These are phyloP conservation scores for Fusarium odoratissimum DNA, from an alignment of 2,329 filamentous ascomycete genomes.

Conservation along the genomic window DNA sequence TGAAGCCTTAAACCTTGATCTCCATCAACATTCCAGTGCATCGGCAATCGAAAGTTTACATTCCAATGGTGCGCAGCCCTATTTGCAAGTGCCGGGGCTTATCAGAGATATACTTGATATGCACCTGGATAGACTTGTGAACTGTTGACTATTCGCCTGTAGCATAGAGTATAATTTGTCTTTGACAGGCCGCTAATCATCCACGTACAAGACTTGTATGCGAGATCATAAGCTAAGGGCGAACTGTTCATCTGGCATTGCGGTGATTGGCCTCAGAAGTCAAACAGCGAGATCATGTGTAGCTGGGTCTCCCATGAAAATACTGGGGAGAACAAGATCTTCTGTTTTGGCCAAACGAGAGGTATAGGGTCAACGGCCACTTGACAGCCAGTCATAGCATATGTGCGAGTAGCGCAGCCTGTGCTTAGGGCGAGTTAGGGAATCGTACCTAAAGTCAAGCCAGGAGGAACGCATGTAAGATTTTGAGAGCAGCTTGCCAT, in stretches of 20 bases:
- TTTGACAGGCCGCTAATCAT: no score
- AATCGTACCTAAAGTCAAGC: not conserved
- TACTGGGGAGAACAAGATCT: not conserved
- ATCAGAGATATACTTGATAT: not conserved
- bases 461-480: not conserved
- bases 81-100: conserved; percentile 2
- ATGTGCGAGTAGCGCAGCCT: not conserved
- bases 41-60: conserved; percentile 22
- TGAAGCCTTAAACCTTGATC: conserved; percentile 14
- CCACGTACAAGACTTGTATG: no score
- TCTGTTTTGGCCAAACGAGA: not conserved
- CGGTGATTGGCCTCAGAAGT: not conserved
- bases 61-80: conserved; percentile 22
- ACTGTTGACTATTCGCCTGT: not conserved
- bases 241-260: no score
- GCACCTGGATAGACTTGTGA: not conserved
- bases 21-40: conserved; percentile 22
- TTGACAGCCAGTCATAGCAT: no score
- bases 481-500: not conserved
- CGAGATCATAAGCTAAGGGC: no score
- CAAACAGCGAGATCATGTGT: accelerated
- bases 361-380: no score
- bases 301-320: no score
- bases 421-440: accelerated
- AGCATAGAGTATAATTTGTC: no score